A percentile compares a stretch with the other conserved stretches of the same genome.
These are phyloP conservation scores for Dipteronia dyeriana DNA, from an alignment of 345 rosid genomes.

Conservation along the genomic window DNA sequence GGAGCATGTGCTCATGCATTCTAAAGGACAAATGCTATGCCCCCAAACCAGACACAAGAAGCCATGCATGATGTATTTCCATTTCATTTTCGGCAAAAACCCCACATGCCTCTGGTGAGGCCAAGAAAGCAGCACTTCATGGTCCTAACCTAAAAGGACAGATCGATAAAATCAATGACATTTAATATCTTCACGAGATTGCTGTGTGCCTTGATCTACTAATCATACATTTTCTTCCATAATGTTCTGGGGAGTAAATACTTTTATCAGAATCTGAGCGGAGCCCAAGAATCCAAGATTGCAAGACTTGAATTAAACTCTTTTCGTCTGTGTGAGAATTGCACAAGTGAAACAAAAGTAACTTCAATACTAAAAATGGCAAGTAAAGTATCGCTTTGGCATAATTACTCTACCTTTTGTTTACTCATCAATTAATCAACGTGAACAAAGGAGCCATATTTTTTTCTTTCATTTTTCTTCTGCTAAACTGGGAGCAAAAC, in stretches of 20 bases:
- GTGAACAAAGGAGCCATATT: too few relatives aligned
- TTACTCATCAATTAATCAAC: neutral
- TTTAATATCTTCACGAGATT: constrained; percentile 16
- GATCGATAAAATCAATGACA: neutral
- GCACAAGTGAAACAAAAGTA: neutral
- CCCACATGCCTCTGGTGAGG: constrained; percentile 11
- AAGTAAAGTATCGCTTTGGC: neutral
- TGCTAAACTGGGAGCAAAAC: too few relatives aligned
- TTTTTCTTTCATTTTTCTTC: too few relatives aligned
- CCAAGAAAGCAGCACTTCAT: constrained; percentile 9
- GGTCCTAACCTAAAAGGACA: constrained; percentile 13
- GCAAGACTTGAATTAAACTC: neutral
- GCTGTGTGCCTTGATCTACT: neutral
- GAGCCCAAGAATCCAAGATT: neutral
- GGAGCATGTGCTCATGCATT: constrained; percentile 25
- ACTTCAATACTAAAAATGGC: neutral
- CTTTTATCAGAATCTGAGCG: neutral
- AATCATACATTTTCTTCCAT: neutral
- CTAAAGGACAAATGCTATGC: constrained; percentile 7
- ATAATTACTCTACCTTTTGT: neutral
- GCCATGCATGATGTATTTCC: constrained; percentile 7
- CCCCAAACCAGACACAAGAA: neutral
- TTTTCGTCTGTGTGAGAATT: neutral
- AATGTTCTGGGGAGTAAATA: neutral
- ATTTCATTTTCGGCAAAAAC: neutral